Base-by-base conservation (phyloP, 495 filamentous ascomycete genomes). In the Neohortaea acidophila region DNA sequence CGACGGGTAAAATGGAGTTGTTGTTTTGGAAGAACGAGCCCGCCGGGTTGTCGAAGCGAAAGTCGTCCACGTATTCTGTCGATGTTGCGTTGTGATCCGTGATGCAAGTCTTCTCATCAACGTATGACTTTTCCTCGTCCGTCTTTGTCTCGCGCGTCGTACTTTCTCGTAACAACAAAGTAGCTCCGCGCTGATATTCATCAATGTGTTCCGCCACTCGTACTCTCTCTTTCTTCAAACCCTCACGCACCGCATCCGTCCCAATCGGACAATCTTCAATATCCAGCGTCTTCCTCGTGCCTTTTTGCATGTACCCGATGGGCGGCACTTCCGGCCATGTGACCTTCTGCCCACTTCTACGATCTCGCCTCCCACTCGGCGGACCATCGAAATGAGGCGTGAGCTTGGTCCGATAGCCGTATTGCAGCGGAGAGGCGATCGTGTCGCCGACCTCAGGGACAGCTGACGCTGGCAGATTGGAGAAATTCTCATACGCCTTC, bases 1-100 rank as follows among this genome's bases (percentile, higher is more conserved):
- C 94, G 9, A 58, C 59, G 27, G 81, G 70, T n/a, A 97, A 76
- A 61, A 97, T 94, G 33, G 84, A 92, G 63, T 97, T 97, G 69
- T 97, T 97, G 65, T 97, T 97, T 54, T 97, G 89, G 72, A 97
- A 97, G 70, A 97, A 97, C 29, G 79, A 65, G 26, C 84, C 84
- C 14, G 89, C 89, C 21, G 78, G 81, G 67, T 87, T 94, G 53
- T 69, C 71, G 66, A 97, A 92, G 55, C 75, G 59, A 63, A 78
- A 92, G 57, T 76, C 55, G 51, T 83, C 83, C 38, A 97, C 66
- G 56, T 91, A 93, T 55, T 97, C 89, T 27, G 77, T 79, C 2
- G 77, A 72, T 19, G 59, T 77, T 38, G 70, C 81, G 45, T 86
- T 94, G 53, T 70, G 65, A 60, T 94, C 76, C 3, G 83, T 93